Conservation (phyloP, 2,329 filamentous ascomycete species). For the Thielaviopsis musarum region DNA sequence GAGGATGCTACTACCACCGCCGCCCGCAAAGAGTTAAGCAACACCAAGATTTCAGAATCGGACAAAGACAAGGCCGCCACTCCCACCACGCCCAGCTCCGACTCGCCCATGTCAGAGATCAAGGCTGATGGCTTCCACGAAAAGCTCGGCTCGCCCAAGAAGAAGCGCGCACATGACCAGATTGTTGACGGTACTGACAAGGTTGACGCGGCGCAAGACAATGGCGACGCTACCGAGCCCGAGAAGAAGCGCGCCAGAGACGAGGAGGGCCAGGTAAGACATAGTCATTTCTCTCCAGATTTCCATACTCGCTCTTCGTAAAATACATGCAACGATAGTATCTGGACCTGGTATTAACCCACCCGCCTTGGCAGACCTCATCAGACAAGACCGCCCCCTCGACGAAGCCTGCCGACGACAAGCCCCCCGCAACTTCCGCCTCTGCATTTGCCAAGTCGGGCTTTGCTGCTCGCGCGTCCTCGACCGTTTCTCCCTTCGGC, state of each 20-base stretch:
- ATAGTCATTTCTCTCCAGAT: slow-evolving; percentile 13
- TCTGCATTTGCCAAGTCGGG: slow-evolving; percentile 52
- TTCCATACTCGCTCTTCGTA: not conserved
- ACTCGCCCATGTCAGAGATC: slow-evolving; percentile 19
- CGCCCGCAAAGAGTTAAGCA: slow-evolving; percentile 45
- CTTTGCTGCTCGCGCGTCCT: slow-evolving; percentile 48
- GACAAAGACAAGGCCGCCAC: slow-evolving; percentile 20
- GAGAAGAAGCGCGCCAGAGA: slow-evolving; percentile 50
- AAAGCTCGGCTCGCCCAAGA: slow-evolving; percentile 43
- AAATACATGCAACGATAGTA: not conserved
- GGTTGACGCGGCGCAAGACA: slow-evolving; percentile 28
- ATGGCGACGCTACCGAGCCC: slow-evolving; percentile 33
- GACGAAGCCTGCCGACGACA: slow-evolving; percentile 16
- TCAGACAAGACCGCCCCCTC: not conserved
- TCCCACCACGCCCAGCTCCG: slow-evolving; percentile 21
- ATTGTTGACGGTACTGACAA: slow-evolving; percentile 29
- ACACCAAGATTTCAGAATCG: slow-evolving; percentile 38
- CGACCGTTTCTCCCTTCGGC: slow-evolving; percentile 47
- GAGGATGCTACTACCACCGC: slow-evolving; percentile 49
- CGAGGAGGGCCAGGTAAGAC: slow-evolving; percentile 23
- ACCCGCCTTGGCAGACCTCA: not conserved
- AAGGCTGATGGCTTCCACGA: slow-evolving; percentile 27
- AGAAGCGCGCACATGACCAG: slow-evolving; percentile 46
- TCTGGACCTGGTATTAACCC: not conserved
- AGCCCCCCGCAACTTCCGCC: slow-evolving; percentile 27